Conservation (phyloP, 2,329 filamentous ascomycete species). For the Talaromyces sp. region DNA sequence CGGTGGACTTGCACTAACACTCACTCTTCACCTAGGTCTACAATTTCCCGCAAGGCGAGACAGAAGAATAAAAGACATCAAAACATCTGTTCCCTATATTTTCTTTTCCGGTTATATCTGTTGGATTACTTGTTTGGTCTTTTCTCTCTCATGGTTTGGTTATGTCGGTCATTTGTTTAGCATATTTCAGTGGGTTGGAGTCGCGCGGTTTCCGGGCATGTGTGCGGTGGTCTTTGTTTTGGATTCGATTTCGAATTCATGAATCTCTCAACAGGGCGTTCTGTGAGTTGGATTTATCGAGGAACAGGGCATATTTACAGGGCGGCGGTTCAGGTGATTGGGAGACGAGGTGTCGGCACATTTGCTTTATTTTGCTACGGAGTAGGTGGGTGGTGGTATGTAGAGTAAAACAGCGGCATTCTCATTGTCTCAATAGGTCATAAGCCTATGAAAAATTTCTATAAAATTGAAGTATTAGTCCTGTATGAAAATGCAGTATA, state of each 20-base stretch:
- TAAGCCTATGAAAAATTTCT: not conserved
- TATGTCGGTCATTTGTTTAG: not conserved
- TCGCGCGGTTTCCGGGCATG: not conserved
- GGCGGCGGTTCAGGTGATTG: not conserved
- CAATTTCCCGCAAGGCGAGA: slow-evolving; percentile 21
- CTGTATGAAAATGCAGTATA: not conserved
- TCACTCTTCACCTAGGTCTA: slow-evolving; percentile 18
- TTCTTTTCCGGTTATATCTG: not conserved
- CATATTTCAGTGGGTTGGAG: not conserved
- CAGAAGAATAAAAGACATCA: not conserved
- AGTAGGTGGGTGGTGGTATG: not conserved
- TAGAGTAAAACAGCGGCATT: not conserved
- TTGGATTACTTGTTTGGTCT: not conserved
- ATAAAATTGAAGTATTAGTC: not conserved
- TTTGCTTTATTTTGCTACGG: not conserved
- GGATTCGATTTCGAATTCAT: not conserved
- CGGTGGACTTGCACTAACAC: not conserved
- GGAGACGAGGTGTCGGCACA: not conserved
- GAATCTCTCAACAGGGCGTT: not conserved
- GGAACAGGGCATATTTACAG: not conserved
- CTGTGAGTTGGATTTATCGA: not conserved
- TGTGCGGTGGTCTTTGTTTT: not conserved
- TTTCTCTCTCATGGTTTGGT: not conserved
- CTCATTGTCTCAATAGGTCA: not conserved
- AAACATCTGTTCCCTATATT: not conserved